Evolutionary conservation across 495 filamentous ascomycete genomes (phyloP).

Genomic region (Neurospora sp.): DNA sequence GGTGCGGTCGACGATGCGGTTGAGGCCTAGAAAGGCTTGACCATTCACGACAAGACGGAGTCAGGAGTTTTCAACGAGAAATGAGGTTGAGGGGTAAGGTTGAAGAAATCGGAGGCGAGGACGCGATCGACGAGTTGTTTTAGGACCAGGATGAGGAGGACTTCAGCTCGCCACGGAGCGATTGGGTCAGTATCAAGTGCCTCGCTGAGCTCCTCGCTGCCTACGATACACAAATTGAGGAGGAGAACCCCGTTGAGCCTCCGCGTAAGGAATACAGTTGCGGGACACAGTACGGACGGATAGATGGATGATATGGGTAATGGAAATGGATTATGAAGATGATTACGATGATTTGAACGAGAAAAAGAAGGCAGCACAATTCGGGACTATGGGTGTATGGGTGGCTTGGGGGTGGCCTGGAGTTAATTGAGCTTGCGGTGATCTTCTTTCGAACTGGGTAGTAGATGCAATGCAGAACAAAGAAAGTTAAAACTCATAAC

Average conservation of each 20-base stretch:
- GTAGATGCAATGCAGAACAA: not conserved
- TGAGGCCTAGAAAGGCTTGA: not conserved
- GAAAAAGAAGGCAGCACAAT: not conserved
- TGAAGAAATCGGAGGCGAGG: conserved; percentile 52
- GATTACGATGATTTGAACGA: not conserved
- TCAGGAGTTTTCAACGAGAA: not conserved
- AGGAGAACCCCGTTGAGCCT: conserved; percentile 30
- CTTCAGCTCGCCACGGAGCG: conserved; percentile 58
- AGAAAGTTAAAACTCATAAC: not conserved
- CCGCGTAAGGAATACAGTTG: conserved; percentile 12
- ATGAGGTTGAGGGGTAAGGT: not conserved
- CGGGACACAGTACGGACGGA: not conserved
- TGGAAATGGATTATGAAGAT: not conserved
- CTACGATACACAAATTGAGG: conserved; percentile 53
- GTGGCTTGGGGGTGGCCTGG: not conserved
- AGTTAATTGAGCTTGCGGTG: not conserved
- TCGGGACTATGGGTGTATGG: not conserved
- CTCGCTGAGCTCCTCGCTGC: conserved; percentile 70
- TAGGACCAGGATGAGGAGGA: conserved; percentile 67
- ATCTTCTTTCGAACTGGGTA: not conserved
- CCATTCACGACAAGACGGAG: not conserved
- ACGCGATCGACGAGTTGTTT: conserved; percentile 50
- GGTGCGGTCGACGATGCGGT: not conserved
- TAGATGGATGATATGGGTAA: not conserved
- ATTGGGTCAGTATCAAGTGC: conserved; percentile 88